Conservation (phyloP, 2,329 filamentous ascomycete genomes). For the Aspergillus pseudoterreus region DNA sequence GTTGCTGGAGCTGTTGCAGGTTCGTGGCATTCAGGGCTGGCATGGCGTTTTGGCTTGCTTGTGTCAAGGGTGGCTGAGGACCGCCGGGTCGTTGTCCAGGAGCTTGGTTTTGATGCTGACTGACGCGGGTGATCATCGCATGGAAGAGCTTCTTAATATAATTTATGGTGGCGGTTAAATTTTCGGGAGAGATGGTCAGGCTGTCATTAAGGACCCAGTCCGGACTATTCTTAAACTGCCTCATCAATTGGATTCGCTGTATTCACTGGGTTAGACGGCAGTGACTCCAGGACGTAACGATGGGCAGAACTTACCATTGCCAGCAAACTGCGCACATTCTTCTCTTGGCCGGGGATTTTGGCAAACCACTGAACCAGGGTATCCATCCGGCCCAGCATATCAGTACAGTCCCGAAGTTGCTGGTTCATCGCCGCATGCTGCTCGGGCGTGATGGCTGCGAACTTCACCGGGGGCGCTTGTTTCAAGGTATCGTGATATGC, state of each 20-base stretch:
- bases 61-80: slow-evolving; percentile 18
- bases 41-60: slow-evolving; percentile 24
- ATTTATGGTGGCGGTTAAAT: slow-evolving; percentile 32
- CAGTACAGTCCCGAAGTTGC: slow-evolving; percentile 37
- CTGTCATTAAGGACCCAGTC: slow-evolving; percentile 44
- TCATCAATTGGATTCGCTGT: slow-evolving; percentile 43
- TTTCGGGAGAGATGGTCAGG: slow-evolving; percentile 41
- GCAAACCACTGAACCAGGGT: slow-evolving; percentile 38
- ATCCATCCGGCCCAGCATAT: slow-evolving; percentile 43
- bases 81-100: slow-evolving; percentile 20
- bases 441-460: slow-evolving; percentile 35
- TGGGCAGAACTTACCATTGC: slow-evolving; percentile 30
- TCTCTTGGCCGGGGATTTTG: slow-evolving; percentile 39
- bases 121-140: slow-evolving; percentile 33
- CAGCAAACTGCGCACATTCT: slow-evolving; percentile 33
- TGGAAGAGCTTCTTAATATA: slow-evolving; percentile 42
- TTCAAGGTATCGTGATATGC: slow-evolving; percentile 37
- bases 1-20: slow-evolving; percentile 45
- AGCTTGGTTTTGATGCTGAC: slow-evolving; percentile 27
- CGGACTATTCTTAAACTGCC: slow-evolving; percentile 40
- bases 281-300: neutral
- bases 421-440: slow-evolving; percentile 37
- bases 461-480: slow-evolving; percentile 27
- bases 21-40: slow-evolving; percentile 44
- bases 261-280: slow-evolving; percentile 2